phyloP scores from a whole-genome alignment of 1,284 basidiomycete species.

The Pyrrhoderma noxium region DNA sequence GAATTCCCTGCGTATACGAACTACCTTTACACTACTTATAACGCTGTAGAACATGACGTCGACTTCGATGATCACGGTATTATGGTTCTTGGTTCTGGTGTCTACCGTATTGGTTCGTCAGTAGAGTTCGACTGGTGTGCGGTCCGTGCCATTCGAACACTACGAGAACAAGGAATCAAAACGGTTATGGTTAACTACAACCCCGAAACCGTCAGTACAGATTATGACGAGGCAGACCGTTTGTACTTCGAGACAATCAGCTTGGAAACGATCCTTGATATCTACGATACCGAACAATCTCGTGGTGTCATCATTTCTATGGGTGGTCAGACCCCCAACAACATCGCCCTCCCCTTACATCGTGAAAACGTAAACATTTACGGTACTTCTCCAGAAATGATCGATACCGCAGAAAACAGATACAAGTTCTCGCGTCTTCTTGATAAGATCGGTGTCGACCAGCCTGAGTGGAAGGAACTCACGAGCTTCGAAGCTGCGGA shows the following conservation, averaged over 20 bases:
- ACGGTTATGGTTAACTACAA: conserved; percentile 99
- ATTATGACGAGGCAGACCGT: conserved; percentile 97
- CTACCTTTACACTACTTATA: conserved; percentile 98
- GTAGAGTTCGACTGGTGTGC: conserved; percentile 99
- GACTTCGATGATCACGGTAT: conserved; percentile 87
- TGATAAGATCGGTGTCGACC: conserved; percentile 97
- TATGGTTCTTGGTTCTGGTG: conserved; percentile 96
- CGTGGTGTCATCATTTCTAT: conserved; percentile 93
- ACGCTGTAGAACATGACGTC: conserved; percentile 89
- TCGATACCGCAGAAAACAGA: conserved; percentile 97
- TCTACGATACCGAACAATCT: conserved; percentile 89
- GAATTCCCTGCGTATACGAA: conserved; percentile 99
- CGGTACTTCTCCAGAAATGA: conserved; percentile 98
- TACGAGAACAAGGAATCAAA: conserved; percentile 90
- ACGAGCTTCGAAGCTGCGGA: conserved; percentile 87
- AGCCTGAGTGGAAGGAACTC: conserved; percentile 96
- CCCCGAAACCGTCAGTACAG: conserved; percentile 97
- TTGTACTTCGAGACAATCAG: conserved; percentile 99
- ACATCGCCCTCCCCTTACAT: conserved; percentile 90
- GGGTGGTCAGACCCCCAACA: conserved; percentile 98
- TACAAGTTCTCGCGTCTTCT: conserved; percentile 99
- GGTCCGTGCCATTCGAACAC: conserved; percentile 91
- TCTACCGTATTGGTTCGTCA: conserved; percentile 97
- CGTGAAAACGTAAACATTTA: conserved; percentile 98
- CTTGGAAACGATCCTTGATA: conserved; percentile 93